Percentiles rank a stretch among this genome's conserved stretches.
These are phyloP conservation scores for Fagus crenata DNA, from an alignment of 306 rosid species.

Conservation along the genomic window DNA sequence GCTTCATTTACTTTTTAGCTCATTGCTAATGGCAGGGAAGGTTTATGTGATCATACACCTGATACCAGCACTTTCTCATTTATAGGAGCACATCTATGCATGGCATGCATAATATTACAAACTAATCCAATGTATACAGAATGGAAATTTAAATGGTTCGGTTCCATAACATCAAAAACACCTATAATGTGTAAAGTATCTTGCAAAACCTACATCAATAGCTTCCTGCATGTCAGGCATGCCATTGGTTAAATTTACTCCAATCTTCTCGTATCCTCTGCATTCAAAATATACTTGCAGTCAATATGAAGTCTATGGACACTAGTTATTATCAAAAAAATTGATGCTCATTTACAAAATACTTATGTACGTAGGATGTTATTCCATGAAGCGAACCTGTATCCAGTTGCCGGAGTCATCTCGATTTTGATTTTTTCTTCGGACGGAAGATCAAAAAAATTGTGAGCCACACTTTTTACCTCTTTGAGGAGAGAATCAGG, in stretches of 20 bases:
- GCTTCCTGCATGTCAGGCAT: conserved; percentile 91
- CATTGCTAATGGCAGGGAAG: not conserved
- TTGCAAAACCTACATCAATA: conserved; percentile 65
- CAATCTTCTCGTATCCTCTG: conserved; percentile 83
- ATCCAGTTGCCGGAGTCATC: conserved; percentile 63
- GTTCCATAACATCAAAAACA: not conserved
- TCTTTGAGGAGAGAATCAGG: conserved; percentile 61
- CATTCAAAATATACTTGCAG: conserved; percentile 26
- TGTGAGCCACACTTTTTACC: conserved; percentile 52
- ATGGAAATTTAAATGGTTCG: no score
- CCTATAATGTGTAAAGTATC: conserved; percentile 12
- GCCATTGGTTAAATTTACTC: conserved; percentile 79
- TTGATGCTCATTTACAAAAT: conserved; percentile 15
- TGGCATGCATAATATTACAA: no score
- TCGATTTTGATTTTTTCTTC: conserved; percentile 78
- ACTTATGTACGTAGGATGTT: not conserved
- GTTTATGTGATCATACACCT: not conserved
- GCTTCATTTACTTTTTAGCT: not conserved
- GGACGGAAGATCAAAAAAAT: conserved; percentile 66
- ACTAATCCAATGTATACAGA: no score
- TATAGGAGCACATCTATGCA: not conserved
- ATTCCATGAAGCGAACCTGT: conserved; percentile 52
- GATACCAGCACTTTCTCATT: not conserved
- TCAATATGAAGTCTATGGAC: conserved; percentile 27
- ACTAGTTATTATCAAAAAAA: not conserved